A percentile compares a stretch with the other conserved stretches of the same genome.
phyloP scores from a whole-genome alignment of 805 yeast species.

The Phaffomyces opuntiae region DNA sequence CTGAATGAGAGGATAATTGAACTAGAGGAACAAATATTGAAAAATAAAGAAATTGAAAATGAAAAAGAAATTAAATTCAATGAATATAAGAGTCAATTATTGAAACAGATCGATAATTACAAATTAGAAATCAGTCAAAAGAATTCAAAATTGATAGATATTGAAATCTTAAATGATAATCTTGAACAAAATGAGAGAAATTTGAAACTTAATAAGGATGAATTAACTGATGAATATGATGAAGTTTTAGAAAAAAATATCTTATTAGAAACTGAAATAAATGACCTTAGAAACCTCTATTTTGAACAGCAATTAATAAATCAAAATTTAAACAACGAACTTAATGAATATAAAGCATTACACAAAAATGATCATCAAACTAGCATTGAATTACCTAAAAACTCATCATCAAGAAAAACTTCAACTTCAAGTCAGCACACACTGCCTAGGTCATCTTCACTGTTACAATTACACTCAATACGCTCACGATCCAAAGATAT shows the following conservation, averaged over 20 bases:
- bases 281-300: constrained; percentile 22
- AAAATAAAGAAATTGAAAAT: constrained; percentile 17
- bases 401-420: too few species aligned
- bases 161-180: constrained; percentile 37
- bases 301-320: constrained; percentile 21
- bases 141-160: constrained; percentile 28
- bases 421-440: too few species aligned
- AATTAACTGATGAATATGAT: constrained; percentile 30
- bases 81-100: constrained; percentile 15
- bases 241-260: constrained; percentile 31
- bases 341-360: constrained; percentile 10
- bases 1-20: constrained; percentile 15
- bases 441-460: too few species aligned
- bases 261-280: constrained; percentile 31
- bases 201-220: constrained; percentile 26
- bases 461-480: constrained; percentile 22
- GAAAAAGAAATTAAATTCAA: constrained; percentile 23
- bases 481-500: constrained; percentile 24
- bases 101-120: constrained; percentile 18
- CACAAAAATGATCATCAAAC: background rate
- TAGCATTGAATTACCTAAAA: constrained; percentile 5
- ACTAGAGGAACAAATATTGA: constrained; percentile 3
- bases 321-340: constrained; percentile 23
- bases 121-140: constrained; percentile 26
- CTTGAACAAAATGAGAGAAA: constrained; percentile 36